Conservation (phyloP, 192 early-diverging fungal species). For the Chytriomyces confervae region DNA sequence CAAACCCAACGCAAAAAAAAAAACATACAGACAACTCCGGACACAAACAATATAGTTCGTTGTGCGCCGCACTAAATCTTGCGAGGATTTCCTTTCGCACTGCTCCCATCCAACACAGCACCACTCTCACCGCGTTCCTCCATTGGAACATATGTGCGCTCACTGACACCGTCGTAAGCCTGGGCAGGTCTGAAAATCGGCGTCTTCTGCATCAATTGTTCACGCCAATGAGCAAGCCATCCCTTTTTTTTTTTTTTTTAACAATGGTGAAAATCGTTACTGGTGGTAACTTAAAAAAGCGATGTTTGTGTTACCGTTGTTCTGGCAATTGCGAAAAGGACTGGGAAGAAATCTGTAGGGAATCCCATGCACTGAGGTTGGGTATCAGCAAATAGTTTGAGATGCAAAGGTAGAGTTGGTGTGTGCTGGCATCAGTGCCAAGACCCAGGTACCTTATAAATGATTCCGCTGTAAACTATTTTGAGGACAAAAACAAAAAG, state of each 20-base stretch:
- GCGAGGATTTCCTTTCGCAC: constrained; percentile 1
- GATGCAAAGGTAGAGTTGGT: not conserved
- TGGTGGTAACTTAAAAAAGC: no score
- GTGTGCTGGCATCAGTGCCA: not conserved
- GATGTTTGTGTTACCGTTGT: constrained; percentile 30
- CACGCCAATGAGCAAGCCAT: constrained; percentile 72
- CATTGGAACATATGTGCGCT: constrained; percentile 52
- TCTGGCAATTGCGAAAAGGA: constrained; percentile 65
- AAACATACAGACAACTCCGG: no score
- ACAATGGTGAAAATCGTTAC: no score
- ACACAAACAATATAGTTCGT: no score
- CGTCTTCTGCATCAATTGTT: constrained; percentile 58
- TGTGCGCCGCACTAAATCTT: not conserved
- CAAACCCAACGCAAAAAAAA: no score
- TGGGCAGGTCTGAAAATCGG: constrained; percentile 72
- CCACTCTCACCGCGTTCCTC: constrained; percentile 20
- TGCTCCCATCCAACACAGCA: not conserved
- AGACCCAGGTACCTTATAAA: constrained; percentile 56
- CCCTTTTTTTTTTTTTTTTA: constrained; percentile 26
- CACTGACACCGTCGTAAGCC: constrained; percentile 60
- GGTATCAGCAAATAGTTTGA: not conserved
- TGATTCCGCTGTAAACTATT: constrained; percentile 57
- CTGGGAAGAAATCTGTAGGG: constrained; percentile 77
- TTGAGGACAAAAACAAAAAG: no score
- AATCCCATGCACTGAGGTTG: constrained; percentile 60